Percentiles rank a stretch among this genome's conserved stretches.
These are phyloP conservation scores for Wolfiporia cocos DNA, from an alignment of 1,284 basidiomycete genomes.

Conservation along the genomic window DNA sequence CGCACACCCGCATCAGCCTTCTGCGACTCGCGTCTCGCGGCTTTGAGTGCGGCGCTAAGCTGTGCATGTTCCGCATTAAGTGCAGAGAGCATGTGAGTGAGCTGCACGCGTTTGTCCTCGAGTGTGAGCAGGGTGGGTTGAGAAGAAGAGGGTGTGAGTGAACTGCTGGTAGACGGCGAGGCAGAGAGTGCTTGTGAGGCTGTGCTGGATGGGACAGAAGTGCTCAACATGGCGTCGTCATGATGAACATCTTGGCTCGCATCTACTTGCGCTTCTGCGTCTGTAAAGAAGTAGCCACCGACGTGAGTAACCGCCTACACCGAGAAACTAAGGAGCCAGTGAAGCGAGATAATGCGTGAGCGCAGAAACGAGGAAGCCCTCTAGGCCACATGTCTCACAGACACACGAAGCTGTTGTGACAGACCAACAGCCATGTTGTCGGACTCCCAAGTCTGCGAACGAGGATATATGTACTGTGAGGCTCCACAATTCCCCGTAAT, in stretches of 20 bases:
- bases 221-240: conserved; percentile 8
- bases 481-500: too few relatives aligned
- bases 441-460: too few relatives aligned
- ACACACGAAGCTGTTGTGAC: too few relatives aligned
- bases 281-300: too few relatives aligned
- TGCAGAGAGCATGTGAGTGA: conserved; percentile 50
- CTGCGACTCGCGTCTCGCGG: conserved; percentile 65
- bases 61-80: conserved; percentile 55
- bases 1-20: conserved; percentile 68
- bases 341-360: too few relatives aligned
- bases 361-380: too few relatives aligned
- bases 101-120: conserved; percentile 57
- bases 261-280: too few relatives aligned
- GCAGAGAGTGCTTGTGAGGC: conserved; percentile 8
- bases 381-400: too few relatives aligned
- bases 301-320: too few relatives aligned
- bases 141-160: conserved; percentile 19
- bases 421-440: too few relatives aligned
- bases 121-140: conserved; percentile 28
- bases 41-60: conserved; percentile 57
- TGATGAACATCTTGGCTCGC: conserved; percentile 6
- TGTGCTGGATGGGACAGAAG: conserved; percentile 9
- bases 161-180: conserved; percentile 5
- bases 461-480: too few relatives aligned
- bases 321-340: too few relatives aligned